Base-by-base conservation (phyloP, 1,284 basidiomycete species). In the Amylostereum areolatum region DNA sequence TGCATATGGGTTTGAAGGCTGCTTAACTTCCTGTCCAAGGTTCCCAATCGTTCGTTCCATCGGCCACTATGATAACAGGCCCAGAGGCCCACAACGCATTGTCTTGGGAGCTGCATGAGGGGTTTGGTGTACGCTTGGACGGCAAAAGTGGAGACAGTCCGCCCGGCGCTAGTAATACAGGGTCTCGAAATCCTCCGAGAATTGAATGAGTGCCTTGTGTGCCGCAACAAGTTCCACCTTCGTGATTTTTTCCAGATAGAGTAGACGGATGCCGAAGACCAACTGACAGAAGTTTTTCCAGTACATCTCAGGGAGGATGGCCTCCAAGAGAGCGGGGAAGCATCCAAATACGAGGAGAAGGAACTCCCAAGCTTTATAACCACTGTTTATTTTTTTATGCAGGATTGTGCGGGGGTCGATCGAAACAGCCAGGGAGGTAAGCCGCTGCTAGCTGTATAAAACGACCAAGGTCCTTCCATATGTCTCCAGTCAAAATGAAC, bases 291-390 rank as follows among this genome's bases (percentile, higher is more conserved):
- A 62, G 43, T 62, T 48, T 9, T 37, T 18, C 54, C 56, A 64
- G 46, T 60, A 63, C 4, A 40, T 12, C 3, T 47, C 29, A 4
- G 63, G 61, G 28, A 70, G 57, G 25, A 65, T 28, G 12, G 43
- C 32, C 30, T 57, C 52, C 7, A 70, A 54, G 1, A 68, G 55
- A 0, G 48, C 64, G 3, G 66, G 68, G 0, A 60, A 60, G 2
- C 68, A 54, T 3, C 64, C 59, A 54, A 58, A 69, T 6, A 70
- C 34, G 47, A 66, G 70, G 0, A 58, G 46, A 1, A 63, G 51
- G 31, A 47, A 69, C 51, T 71, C 68, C 54, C 57, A n/a, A n/a
- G n/a, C n/a, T n/a, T n/a, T n/a, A n/a, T n/a, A n/a, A n/a, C n/a
- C n/a, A n/a, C n/a, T n/a, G n/a, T n/a, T n/a, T n/a, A n/a, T n/a